Conservation (phyloP, 352 stramenopile species). For the Phytopythium kandeliae region DNA sequence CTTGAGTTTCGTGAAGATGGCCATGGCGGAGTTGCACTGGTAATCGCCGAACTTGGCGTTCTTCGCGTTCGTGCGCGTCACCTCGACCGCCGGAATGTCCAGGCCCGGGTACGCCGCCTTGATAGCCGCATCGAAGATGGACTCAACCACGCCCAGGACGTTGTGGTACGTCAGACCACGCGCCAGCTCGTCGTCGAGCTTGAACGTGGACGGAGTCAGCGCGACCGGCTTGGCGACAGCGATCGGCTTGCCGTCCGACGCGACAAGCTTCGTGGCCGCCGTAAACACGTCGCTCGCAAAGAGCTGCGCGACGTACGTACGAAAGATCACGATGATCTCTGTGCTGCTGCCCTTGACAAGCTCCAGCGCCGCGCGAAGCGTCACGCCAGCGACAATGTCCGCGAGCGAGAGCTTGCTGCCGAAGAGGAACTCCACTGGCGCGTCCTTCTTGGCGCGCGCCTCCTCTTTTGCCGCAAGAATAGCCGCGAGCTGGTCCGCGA, state of each 20-base stretch:
- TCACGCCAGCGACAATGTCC: conserved; percentile 68
- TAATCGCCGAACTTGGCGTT: conserved; percentile 93
- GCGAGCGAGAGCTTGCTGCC: conserved; percentile 57
- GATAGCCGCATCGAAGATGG: conserved; percentile 69
- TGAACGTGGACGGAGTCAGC: conserved; percentile 27
- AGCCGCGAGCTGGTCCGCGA: conserved; percentile 29
- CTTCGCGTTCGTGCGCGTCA: conserved; percentile 72
- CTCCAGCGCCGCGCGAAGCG: conserved; percentile 53
- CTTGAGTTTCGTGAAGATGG: conserved; percentile 96
- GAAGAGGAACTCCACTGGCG: conserved; percentile 57
- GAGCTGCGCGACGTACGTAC: conserved; percentile 61
- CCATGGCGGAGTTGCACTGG: conserved; percentile 98
- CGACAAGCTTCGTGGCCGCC: conserved; percentile 39
- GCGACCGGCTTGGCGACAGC: conserved; percentile 1
- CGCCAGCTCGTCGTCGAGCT: conserved; percentile 43
- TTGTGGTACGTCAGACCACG: conserved; percentile 70
- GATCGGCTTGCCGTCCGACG: conserved; percentile 30
- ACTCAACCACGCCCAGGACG: conserved; percentile 67
- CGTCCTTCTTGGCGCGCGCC: conserved; percentile 30
- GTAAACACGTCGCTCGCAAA: conserved; percentile 41
- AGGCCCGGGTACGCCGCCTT: conserved; percentile 61
- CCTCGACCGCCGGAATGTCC: conserved; percentile 43
- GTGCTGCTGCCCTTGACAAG: conserved; percentile 46
- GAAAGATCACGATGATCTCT: conserved; percentile 46
- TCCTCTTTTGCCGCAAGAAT: conserved; percentile 64